Conservation (phyloP, 1,284 basidiomycete genomes). For the Chiua sp. region DNA sequence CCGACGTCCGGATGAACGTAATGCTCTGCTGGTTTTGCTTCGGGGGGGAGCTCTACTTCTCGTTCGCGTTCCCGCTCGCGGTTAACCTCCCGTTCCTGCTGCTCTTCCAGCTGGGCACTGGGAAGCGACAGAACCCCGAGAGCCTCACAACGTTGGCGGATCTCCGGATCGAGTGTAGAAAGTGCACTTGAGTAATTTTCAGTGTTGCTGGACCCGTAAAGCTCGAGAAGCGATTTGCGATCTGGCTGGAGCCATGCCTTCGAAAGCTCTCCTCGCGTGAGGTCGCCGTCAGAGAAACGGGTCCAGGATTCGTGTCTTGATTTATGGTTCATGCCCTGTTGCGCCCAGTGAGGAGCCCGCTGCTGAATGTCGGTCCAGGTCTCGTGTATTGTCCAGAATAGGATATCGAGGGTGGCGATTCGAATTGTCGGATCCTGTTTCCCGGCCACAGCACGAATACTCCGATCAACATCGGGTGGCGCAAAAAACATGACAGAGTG, state of each 20-base stretch:
- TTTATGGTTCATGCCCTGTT: conserved; percentile 47
- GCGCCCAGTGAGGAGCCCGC: conserved; percentile 47
- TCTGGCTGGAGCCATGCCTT: too few relatives aligned
- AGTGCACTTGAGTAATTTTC: too few relatives aligned
- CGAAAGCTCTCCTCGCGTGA: too few relatives aligned
- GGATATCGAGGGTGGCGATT: conserved; percentile 37
- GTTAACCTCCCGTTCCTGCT: conserved; percentile 49
- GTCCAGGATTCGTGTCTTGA: too few relatives aligned
- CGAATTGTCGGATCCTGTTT: conserved; percentile 1
- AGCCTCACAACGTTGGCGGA: conserved; percentile 23
- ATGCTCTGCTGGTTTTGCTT: neutral
- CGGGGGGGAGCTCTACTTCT: neutral
- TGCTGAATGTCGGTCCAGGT: conserved; percentile 43
- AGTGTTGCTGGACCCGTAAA: too few relatives aligned
- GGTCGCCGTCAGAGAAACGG: too few relatives aligned
- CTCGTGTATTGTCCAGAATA: conserved; percentile 49
- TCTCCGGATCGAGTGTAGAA: conserved; percentile 21
- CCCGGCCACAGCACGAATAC: conserved; percentile 38
- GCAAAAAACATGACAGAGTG: conserved; percentile 55
- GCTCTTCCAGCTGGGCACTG: conserved; percentile 40
- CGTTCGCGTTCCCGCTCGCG: conserved; percentile 46
- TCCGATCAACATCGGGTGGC: conserved; percentile 47
- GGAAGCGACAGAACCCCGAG: conserved; percentile 29
- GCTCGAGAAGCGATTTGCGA: too few relatives aligned
- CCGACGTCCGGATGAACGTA: conserved; percentile 14